Base-by-base conservation (phyloP, 1,284 basidiomycete species). In the Limonomyces culmigenus region DNA sequence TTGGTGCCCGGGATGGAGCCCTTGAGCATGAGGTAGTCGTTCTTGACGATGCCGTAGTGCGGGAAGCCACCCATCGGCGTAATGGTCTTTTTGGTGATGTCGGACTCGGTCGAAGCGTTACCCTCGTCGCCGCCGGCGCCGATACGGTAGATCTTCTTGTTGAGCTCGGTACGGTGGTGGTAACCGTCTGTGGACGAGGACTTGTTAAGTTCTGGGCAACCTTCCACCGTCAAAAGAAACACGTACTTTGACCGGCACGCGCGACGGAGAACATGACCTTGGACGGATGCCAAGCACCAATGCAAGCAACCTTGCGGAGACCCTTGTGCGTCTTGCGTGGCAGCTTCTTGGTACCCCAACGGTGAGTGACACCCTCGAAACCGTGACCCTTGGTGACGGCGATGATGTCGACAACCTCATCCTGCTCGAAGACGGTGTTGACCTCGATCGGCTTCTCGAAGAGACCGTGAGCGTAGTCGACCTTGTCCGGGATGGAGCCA, bases 211-310 rank as follows among this genome's bases (percentile, higher is more conserved):
- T n/a, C n/a, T 27, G 25, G 10, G 25, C n/a, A 8, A 27, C n/a
- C 8, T 27, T 8, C 38, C 25, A 19, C 4, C 20, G 35, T 8
- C 30, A 19, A 27, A 14, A 25, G 32, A 16, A 18, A 33, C 32
- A 62, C 79, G 42, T 51, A 87, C 83, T 85, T 79, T 98, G 93
- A 89, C 95, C 95, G 47, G 95, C 91, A 71, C 95, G 93, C 42
- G 92, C 93, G 48, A 99, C 95, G 34, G 91, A 95, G 80, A 88
- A 98, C 92, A 97, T 97, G 74, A 96, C 92, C 65, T 91, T 93
- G 46, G 86, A 85, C 54, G 89, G 91, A 74, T 95, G 91, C 91
- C 91, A 95, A 56, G 91, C 91, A 70, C 93, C 93, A 53, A 99
- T 97, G 81, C 95, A 99, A 58, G 93, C 93, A 49, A 96, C 91